Conservation (phyloP, 2,329 filamentous ascomycete genomes). For the Pyricularia sp. region DNA sequence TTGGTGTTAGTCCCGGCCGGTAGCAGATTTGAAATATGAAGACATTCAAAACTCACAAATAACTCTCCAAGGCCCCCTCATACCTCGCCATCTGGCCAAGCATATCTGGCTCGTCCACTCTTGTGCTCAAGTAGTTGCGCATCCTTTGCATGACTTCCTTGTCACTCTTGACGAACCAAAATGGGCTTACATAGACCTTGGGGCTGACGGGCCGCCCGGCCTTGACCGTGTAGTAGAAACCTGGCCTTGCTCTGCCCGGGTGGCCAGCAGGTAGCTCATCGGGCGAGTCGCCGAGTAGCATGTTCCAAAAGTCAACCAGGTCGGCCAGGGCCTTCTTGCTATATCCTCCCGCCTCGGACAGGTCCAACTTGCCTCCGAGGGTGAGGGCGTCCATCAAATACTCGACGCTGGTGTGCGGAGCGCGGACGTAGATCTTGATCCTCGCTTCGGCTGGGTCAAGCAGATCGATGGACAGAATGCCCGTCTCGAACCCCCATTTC, state of each 20-base stretch:
- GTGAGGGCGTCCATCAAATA: constrained; percentile 17
- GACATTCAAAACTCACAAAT: constrained; percentile 8
- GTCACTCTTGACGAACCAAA: constrained; percentile 14
- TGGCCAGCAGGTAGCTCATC: constrained; percentile 12
- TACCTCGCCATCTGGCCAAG: constrained; percentile 13
- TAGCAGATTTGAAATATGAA: no score
- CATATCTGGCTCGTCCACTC: constrained; percentile 5
- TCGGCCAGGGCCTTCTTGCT: constrained; percentile 9
- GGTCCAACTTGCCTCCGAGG: constrained; percentile 12
- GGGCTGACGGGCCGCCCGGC: constrained; percentile 12
- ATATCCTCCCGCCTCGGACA: constrained; percentile 7
- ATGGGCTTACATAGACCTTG: constrained; percentile 15
- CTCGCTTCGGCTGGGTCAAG: constrained; percentile 11
- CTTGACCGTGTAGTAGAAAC: constrained; percentile 16
- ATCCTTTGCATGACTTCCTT: constrained; percentile 13
- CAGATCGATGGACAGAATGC: constrained; percentile 15
- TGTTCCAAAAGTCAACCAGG: constrained; percentile 15
- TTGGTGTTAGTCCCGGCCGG: background rate
- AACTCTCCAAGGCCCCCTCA: constrained; percentile 12
- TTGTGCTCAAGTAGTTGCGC: constrained; percentile 12
- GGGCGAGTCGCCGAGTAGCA: constrained; percentile 13
- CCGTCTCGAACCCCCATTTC: constrained; percentile 14
- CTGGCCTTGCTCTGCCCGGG: constrained; percentile 13
- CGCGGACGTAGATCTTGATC: constrained; percentile 16
- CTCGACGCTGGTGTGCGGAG: constrained; percentile 12